These are phyloP conservation scores for Hymenoscyphus albidus DNA, from an alignment of 2,329 filamentous ascomycete genomes.

Conservation along the genomic window DNA sequence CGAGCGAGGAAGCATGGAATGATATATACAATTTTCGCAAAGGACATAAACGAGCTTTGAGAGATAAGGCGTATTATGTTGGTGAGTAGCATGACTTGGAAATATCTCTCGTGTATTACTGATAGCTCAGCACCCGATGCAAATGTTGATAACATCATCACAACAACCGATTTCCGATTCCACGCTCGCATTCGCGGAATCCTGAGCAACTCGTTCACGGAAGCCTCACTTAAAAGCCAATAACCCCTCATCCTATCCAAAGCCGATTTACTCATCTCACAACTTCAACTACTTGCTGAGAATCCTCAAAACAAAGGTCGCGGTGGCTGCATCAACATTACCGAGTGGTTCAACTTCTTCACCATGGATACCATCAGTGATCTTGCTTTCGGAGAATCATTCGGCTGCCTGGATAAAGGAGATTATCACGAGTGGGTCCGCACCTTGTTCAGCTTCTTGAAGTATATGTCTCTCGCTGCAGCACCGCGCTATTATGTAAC, in stretches of 20 bases:
- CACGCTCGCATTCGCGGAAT: background rate
- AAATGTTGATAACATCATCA: background rate
- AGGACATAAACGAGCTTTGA: background rate
- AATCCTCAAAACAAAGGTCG: background rate
- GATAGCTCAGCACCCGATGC: background rate
- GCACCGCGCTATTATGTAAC: conserved; percentile 32
- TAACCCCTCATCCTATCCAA: background rate
- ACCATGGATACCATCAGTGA: conserved; percentile 42
- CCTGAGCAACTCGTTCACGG: background rate
- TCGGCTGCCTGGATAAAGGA: conserved; percentile 37
- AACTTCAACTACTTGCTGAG: background rate
- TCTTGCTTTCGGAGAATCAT: conserved; percentile 43
- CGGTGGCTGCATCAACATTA: background rate
- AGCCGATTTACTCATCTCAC: background rate
- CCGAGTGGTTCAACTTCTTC: conserved; percentile 35
- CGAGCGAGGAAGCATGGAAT: background rate
- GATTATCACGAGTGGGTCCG: conserved; percentile 32
- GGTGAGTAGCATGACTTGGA: background rate
- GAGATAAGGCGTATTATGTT: background rate
- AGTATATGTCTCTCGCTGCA: conserved; percentile 36
- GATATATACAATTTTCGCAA: conserved; percentile 5
- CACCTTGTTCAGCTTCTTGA: conserved; percentile 24
- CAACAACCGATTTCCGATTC: background rate
- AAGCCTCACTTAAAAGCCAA: background rate
- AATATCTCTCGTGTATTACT: too few relatives aligned